Base-by-base conservation (phyloP, 805 yeast genomes). In the Wickerhamiella azymoides region DNA sequence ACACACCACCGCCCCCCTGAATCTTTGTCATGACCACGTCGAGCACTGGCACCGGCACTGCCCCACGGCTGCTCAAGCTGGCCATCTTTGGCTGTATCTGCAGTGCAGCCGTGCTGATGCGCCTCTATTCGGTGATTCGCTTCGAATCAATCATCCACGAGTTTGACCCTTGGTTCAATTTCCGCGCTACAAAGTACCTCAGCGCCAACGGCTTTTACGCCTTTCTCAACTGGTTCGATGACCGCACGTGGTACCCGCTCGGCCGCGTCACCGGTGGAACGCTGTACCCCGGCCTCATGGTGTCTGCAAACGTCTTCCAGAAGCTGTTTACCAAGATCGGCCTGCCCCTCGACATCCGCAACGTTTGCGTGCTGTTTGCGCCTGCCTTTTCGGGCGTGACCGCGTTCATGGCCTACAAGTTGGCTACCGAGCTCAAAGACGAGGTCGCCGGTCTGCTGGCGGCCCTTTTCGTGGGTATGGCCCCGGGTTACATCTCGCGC, bases 261-360 rank as follows among this genome's bases (percentile, higher is more conserved):
- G 99, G 99, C 17, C 76, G 99, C 67, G 98, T 92, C 59, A 92
- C 98, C 10, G 99, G 99, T 55, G 98, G 99, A 48, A 93, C 98
- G 1, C 66, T 92, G 51, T 92, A 93, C 60, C 99, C 99, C 3
- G 99, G 99, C 7, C 69, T 93, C 54, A 92, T 92, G 99, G 95
- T 93, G 21, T 85, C 98, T 3, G 79, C 93, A n/a, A 93, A 94
- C 18, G 72, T 84, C 18, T 79, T 93, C 48, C 88, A 89, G 80
- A 83, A 78, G 55, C 57, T 76, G 4, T 69, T 92, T 50, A 69
- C 72, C 47, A 63, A 77, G 39, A 55, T 77, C 37, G 78, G 86
- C 5, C 64, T 92, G 48, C 97, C 97, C 16, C 70, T 92, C 44
- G 97, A 92, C 62, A 92, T 92, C 54, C 77, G 98, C 64, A 89